Percentiles rank a stretch among this genome's conserved stretches.
phyloP scores from a whole-genome alignment of 2,329 filamentous ascomycete species.

The Fusarium tjaetaba region DNA sequence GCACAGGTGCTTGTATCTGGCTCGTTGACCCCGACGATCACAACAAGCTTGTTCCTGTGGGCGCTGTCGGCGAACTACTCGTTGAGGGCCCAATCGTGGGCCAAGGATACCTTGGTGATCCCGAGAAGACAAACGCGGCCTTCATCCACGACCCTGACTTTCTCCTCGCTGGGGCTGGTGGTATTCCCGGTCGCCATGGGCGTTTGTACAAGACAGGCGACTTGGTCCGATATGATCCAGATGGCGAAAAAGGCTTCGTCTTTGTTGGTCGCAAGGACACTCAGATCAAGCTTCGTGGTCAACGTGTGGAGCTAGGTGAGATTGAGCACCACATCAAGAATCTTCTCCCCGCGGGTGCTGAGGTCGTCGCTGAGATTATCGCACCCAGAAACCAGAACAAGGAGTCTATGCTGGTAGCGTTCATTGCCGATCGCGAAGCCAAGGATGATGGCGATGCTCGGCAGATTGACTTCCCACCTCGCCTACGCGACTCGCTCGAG shows the following conservation, averaged over 20 bases:
- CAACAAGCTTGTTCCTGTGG: conserved; percentile 58
- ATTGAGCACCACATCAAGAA: conserved; percentile 60
- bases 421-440: conserved; percentile 37
- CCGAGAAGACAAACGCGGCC: conserved; percentile 64
- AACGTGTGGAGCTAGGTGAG: conserved; percentile 68
- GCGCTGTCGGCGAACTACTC: conserved; percentile 62
- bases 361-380: conserved; percentile 60
- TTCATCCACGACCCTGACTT: conserved; percentile 68
- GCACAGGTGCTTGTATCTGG: conserved; percentile 60
- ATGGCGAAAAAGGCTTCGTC: conserved; percentile 63
- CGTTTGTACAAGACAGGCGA: conserved; percentile 70
- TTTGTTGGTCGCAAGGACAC: conserved; percentile 73
- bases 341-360: conserved; percentile 51
- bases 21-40: conserved; percentile 61
- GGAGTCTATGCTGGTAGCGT: conserved; percentile 42
- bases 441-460: conserved; percentile 24
- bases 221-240: conserved; percentile 62
- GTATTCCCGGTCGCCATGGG: conserved; percentile 51
- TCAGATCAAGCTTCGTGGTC: conserved; percentile 75
- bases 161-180: conserved; percentile 54
- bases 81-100: conserved; percentile 70
- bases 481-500: conserved; percentile 30
- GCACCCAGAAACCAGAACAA: conserved; percentile 49
- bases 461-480: conserved; percentile 34
- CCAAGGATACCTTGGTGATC: conserved; percentile 68